These are phyloP conservation scores for Amphibolis antarctica DNA, from an alignment of 106 monocot species.

Conservation along the genomic window DNA sequence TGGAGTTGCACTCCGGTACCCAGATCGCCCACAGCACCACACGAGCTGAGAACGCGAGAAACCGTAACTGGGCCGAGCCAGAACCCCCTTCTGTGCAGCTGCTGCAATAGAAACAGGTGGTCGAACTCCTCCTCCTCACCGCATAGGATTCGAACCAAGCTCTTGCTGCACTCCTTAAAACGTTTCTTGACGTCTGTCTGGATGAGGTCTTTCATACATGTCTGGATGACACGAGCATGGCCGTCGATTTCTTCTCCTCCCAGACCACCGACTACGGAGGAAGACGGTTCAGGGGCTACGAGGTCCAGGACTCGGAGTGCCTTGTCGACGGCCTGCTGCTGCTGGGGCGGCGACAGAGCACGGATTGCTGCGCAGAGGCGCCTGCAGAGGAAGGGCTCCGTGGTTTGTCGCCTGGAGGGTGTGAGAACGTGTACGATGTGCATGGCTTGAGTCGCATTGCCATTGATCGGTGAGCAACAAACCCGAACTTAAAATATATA, in stretches of 20 bases:
- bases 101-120: not conserved
- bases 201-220: constrained; percentile 4
- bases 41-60: constrained; percentile 10
- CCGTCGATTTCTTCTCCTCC: not conserved
- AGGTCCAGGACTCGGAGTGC: constrained; percentile 2
- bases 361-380: not conserved
- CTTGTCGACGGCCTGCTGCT: constrained; percentile 3
- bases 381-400: not conserved
- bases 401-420: too few relatives aligned
- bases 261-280: not conserved
- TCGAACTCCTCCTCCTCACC: not conserved
- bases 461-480: too few relatives aligned
- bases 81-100: constrained; percentile 6
- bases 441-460: too few relatives aligned
- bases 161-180: not conserved
- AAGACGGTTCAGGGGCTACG: not conserved
- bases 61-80: not conserved
- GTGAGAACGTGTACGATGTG: too few relatives aligned
- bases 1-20: constrained; percentile 9
- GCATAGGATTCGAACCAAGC: not conserved
- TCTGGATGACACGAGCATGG: constrained; percentile 7
- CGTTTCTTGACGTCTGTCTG: not conserved
- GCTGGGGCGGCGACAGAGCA: not conserved
- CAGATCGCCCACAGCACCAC: constrained; percentile 1
- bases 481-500: too few relatives aligned